Evolutionary conservation across 148 eudicot species (phyloP), one percentile per base, ranked within the genome.

Genomic region (Camellia japonica): DNA sequence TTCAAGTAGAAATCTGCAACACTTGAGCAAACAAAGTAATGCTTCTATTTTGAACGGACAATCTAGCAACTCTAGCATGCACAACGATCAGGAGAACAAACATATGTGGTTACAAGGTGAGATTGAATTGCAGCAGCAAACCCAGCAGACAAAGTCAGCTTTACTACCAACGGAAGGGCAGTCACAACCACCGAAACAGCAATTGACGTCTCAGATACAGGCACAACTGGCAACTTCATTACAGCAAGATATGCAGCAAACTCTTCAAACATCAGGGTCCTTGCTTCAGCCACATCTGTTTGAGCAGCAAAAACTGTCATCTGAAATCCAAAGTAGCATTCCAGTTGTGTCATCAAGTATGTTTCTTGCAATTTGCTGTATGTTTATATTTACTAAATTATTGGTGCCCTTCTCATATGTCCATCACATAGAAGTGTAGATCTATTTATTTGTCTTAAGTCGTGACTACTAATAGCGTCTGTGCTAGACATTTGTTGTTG

Each of bases 31-130:
- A 65, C 97, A 90, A 83, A 85, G 68, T 81, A 88, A 81, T 82
- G 86, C 74, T 59, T 79, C 88, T 60, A 65, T 61, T 47, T 65
- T 58, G 47, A 79, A 12, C 42, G 87, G 90, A 73, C 89, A 83
- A 75, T 85, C 91, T 75, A 85, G 86, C 75, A 91, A 87, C 79
- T 68, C 87, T 51, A 79, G 84, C 83, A 83, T 91, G 84, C 88
- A 79, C 74, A 49, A 84, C 65, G 89, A 84, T 87, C 92, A 90
- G 80, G 90, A 88, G 73, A 83, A 88, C 19, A 78, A 77, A 44
- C 87, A 84, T 61, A 79, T 86, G 83, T 56, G 89, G 78, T 92
- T 85, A 83, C 93, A 90, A 74, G 61, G 91, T 68, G 89, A 90
- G 75, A 85, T 79, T 79, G 66, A 85, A 64, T 74, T 67, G 65